Conservation (phyloP, 2,329 filamentous ascomycete species). For the Magnaporthales sp. region DNA sequence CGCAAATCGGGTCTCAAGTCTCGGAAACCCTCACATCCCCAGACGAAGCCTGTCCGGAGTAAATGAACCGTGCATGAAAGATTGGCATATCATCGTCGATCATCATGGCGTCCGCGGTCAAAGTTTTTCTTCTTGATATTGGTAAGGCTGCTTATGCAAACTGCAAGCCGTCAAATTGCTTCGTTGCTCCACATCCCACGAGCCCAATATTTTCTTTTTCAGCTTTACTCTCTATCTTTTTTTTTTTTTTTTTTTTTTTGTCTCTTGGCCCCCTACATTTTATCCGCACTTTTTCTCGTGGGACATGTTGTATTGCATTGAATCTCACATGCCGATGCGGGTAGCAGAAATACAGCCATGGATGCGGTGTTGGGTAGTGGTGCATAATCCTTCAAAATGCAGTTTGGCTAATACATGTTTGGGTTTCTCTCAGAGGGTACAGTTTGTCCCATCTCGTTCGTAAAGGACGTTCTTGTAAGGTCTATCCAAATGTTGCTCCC, state of each 20-base stretch:
- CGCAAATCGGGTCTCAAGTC: not conserved
- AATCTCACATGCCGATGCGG: not conserved
- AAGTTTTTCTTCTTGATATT: slow-evolving; percentile 48
- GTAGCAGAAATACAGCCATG: not conserved
- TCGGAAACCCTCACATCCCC: not conserved
- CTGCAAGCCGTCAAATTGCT: not conserved
- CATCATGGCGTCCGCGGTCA: slow-evolving; percentile 19
- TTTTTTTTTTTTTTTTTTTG: not conserved
- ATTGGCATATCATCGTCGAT: not conserved
- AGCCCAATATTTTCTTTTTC: not conserved
- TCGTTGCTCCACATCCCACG: not conserved
- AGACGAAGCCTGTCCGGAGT: not conserved
- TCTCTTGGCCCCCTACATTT: not conserved
- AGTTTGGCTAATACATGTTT: slow-evolving; percentile 29
- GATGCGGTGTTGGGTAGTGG: not conserved
- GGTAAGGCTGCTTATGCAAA: slow-evolving; percentile 30
- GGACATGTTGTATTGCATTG: not conserved
- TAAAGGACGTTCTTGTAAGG: slow-evolving; percentile 74
- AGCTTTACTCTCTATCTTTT: not conserved
- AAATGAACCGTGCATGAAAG: not conserved
- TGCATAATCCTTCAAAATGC: slow-evolving; percentile 21
- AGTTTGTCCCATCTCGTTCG: slow-evolving; percentile 75
- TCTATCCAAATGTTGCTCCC: slow-evolving; percentile 10
- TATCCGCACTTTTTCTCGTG: not conserved
- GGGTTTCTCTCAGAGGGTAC: slow-evolving; percentile 57